These are phyloP conservation scores for Penicillium flavigenum DNA, from an alignment of 495 filamentous ascomycete genomes.

Conservation along the genomic window DNA sequence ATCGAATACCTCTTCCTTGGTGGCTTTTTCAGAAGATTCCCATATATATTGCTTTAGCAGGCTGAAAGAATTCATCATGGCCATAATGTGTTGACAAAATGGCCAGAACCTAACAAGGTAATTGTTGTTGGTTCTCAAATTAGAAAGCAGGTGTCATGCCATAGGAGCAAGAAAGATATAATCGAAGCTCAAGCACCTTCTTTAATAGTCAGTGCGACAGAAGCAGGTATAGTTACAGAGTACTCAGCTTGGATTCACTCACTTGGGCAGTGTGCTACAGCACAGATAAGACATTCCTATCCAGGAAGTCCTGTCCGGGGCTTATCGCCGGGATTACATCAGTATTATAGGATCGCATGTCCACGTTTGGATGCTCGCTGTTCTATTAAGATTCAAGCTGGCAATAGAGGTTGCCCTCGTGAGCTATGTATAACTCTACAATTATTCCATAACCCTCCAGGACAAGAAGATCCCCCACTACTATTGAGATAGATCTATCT, in stretches of 20 bases:
- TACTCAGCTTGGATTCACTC: conserved; percentile 1
- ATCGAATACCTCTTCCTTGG: conserved; percentile 9
- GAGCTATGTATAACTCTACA: background rate
- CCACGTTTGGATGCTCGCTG: background rate
- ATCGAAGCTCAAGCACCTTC: background rate
- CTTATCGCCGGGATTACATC: background rate
- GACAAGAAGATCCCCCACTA: no score
- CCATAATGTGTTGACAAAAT: background rate
- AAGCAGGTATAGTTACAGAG: background rate
- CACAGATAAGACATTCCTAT: conserved; percentile 5
- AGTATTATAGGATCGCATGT: conserved; percentile 8
- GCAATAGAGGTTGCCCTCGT: background rate
- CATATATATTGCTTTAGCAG: background rate
- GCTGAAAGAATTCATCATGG: conserved; percentile 1
- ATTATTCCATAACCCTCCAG: background rate
- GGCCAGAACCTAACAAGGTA: background rate
- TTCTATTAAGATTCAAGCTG: background rate
- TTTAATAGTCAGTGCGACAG: background rate
- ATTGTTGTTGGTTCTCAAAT: background rate
- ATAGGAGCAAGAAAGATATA: background rate
- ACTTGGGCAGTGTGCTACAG: background rate
- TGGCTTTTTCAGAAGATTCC: background rate
- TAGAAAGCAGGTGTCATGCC: background rate
- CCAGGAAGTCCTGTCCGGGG: conserved; percentile 11
- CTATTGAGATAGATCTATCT: no score